Percentiles rank a stretch among this genome's conserved stretches.
These are phyloP conservation scores for Sinapis alba DNA, from an alignment of 441 rosid genomes.

Conservation along the genomic window DNA sequence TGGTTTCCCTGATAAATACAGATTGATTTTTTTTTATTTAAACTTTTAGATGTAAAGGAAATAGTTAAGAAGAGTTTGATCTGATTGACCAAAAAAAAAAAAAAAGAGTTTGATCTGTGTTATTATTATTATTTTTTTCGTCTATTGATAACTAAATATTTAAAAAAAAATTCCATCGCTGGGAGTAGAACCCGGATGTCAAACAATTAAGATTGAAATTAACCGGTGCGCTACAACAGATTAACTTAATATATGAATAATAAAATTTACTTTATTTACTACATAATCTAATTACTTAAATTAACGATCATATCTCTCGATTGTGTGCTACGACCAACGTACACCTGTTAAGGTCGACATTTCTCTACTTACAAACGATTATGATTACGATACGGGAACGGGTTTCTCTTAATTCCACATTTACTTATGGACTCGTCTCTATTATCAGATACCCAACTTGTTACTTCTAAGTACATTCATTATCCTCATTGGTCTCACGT, in stretches of 20 bases:
- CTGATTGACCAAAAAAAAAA: too few relatives aligned
- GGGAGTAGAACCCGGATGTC: neutral
- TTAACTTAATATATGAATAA: neutral
- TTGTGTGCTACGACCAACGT: too few relatives aligned
- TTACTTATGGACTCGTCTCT: neutral
- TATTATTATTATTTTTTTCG: neutral
- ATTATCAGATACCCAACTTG: neutral
- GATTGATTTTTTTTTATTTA: constrained; percentile 12
- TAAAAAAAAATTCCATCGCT: neutral
- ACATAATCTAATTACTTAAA: too few relatives aligned
- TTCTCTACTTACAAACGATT: neutral
- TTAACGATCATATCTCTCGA: too few relatives aligned
- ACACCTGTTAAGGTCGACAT: neutral
- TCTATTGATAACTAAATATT: neutral
- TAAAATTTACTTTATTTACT: neutral
- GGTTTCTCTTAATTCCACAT: neutral
- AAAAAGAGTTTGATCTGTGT: neutral
- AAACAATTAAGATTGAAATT: neutral
- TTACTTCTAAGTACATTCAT: neutral
- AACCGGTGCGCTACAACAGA: neutral
- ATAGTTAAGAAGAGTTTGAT: constrained; percentile 18
- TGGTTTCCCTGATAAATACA: neutral
- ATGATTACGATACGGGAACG: neutral
- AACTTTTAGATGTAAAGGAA: constrained; percentile 23
- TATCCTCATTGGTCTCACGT: neutral